Percentiles rank a stretch among this genome's conserved stretches.
These are phyloP conservation scores for Pseudocercospora cruenta DNA, from an alignment of 2,329 filamentous ascomycete genomes.

Conservation along the genomic window DNA sequence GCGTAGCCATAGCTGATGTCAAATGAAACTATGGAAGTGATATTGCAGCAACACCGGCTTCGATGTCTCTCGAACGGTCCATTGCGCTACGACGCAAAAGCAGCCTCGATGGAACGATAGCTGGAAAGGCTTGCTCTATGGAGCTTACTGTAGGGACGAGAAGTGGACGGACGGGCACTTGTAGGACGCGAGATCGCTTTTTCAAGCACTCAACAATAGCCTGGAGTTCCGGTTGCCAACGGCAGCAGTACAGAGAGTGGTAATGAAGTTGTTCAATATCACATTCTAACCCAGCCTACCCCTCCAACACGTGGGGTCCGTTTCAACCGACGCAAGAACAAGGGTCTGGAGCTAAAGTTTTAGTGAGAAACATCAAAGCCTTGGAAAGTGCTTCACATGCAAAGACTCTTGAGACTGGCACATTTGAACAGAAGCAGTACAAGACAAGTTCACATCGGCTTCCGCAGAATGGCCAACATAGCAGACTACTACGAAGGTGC, in stretches of 20 bases:
- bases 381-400: background rate
- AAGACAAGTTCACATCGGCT: conserved; percentile 36
- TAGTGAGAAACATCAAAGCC: background rate
- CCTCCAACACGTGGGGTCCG: background rate
- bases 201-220: no score
- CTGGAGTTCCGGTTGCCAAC: no score
- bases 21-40: no score
- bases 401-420: background rate
- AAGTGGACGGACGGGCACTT: no score
- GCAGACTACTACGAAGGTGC: conserved; percentile 39
- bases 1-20: no score
- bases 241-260: no score
- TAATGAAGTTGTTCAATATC: no score
- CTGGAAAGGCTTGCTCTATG: conserved; percentile 45
- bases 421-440: background rate
- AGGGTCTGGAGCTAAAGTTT: background rate
- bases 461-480: conserved; percentile 42
- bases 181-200: no score
- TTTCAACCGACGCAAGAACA: background rate
- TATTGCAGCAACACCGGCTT: conserved; percentile 48
- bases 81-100: conserved; percentile 35
- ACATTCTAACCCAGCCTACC: background rate
- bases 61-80: conserved; percentile 9
- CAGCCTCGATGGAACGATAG: conserved; percentile 53
- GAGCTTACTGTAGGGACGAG: conserved; percentile 23